Conservation (phyloP, 2,329 filamentous ascomycete genomes). For the Phyllosticta capitalensis region DNA sequence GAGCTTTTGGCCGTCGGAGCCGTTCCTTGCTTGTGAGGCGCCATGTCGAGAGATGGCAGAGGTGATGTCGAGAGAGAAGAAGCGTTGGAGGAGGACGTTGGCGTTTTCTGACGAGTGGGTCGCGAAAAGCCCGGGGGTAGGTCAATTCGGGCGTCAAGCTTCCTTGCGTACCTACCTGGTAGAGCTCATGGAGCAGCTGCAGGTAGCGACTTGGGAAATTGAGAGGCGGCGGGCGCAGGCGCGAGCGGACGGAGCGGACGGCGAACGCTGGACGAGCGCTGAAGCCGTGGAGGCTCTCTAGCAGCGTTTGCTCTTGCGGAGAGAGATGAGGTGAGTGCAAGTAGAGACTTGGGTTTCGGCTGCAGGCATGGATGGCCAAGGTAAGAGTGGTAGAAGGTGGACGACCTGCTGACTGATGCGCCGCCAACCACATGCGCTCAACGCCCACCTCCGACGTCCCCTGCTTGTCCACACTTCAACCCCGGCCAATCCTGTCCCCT, state of each 20-base stretch:
- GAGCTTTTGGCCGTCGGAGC: background rate
- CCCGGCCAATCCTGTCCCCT: background rate
- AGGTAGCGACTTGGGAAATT: background rate
- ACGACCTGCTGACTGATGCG: background rate
- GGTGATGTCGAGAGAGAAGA: background rate
- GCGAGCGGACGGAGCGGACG: background rate
- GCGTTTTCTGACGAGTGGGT: conserved; percentile 11
- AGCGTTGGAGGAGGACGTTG: conserved; percentile 3
- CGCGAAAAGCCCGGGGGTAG: conserved; percentile 6
- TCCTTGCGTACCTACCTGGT: background rate
- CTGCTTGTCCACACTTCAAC: too few species aligned
- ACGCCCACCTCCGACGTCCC: too few species aligned
- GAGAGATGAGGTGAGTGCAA: background rate
- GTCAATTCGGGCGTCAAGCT: background rate
- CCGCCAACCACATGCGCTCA: background rate
- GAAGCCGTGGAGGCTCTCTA: background rate
- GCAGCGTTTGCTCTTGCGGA: too few species aligned
- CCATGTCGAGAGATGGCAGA: conserved; percentile 3
- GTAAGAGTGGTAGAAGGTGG: background rate
- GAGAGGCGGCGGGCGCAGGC: background rate
- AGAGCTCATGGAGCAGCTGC: background rate
- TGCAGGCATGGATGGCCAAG: background rate
- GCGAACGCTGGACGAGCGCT: background rate
- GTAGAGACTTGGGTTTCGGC: background rate
- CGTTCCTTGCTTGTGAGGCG: conserved; percentile 4